These are phyloP conservation scores for Tylopilus plumbeoviolaceoides DNA, from an alignment of 768 basidiomycete species.

Conservation along the genomic window DNA sequence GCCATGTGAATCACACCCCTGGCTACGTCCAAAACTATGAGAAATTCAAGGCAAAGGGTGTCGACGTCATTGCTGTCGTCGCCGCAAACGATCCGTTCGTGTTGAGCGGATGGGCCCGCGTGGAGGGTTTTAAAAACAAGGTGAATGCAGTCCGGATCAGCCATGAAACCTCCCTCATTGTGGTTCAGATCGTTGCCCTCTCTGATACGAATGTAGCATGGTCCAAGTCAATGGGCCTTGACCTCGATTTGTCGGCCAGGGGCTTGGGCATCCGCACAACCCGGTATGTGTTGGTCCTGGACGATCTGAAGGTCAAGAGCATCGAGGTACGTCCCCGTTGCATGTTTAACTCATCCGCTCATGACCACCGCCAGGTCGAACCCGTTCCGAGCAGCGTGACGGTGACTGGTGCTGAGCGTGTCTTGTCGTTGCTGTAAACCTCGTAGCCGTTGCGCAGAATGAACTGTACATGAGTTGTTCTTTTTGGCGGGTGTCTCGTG, in stretches of 20 bases:
- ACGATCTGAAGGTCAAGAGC: slow-evolving; percentile 68
- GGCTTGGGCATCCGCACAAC: slow-evolving; percentile 57
- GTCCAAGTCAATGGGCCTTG: slow-evolving; percentile 52
- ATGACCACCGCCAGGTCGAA: slow-evolving; percentile 11
- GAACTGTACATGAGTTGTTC: too few relatives aligned
- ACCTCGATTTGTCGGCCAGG: slow-evolving; percentile 44
- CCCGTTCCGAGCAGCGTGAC: background rate
- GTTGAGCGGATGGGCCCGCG: slow-evolving; percentile 59
- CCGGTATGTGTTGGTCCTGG: slow-evolving; percentile 62
- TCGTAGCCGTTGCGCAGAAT: too few relatives aligned
- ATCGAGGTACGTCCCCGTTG: slow-evolving; percentile 43
- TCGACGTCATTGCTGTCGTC: slow-evolving; percentile 49
- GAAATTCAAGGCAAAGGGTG: slow-evolving; percentile 49
- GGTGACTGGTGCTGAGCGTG: slow-evolving; percentile 11
- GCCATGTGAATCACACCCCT: slow-evolving; percentile 42
- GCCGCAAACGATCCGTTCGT: slow-evolving; percentile 59
- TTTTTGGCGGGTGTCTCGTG: too few relatives aligned
- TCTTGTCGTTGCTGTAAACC: slow-evolving; percentile 14
- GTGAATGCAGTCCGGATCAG: slow-evolving; percentile 36
- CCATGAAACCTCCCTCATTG: background rate
- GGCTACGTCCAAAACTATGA: slow-evolving; percentile 44
- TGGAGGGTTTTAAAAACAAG: slow-evolving; percentile 63
- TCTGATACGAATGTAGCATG: slow-evolving; percentile 54
- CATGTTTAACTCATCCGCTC: background rate
- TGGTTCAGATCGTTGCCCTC: slow-evolving; percentile 51